Evolutionary conservation across 176 grass and related monocot species (phyloP), one percentile per base, ranked within the genome.

Genomic region (Oryza nivara): DNA sequence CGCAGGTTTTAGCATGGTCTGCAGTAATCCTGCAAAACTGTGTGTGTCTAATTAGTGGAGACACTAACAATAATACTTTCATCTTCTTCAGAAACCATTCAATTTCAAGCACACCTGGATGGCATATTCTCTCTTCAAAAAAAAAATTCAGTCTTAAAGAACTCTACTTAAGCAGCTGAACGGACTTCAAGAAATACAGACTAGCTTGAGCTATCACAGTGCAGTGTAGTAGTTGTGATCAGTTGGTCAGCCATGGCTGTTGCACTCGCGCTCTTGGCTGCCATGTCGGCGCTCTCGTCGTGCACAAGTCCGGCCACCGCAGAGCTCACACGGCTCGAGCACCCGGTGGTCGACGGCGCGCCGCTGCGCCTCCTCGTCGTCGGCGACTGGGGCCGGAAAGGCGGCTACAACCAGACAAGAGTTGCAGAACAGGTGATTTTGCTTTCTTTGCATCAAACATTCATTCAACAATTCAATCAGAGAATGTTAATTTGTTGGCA

Each of bases 311-410:
- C 38, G 19, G 12, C 80, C 34, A 14, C 11, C 49, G 70, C 74
- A 2, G 70, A 81, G 51, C 80, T 92, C 22, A 48, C 45, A 25
- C 58, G 32, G 4, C 35, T 89, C 19, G 69, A 85, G 64, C 88
- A 81, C 15, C 72, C 83, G 22, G 32, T 65, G 10, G 86, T 88
- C 71, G 71, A 20, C 17, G 75, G 80, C 43, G 70, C 71, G 0
- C 84, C 88, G 51, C 69, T 92, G 70, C 79, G 68, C 20, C 28
- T 89, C 14, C 72, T 92, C 47, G 84, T 89, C 38, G 48, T 92
- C 85, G 84, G 91, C 30, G 91, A 92, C 28, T 92, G 87, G 87
- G 91, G 91, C 47, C 86, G 91, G 69, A 85, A 81, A 22, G 91
- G 87, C 12, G 15, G 6, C 11, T 87, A 78, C 40, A 89, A 92